These are phyloP conservation scores for Globisporangium lucens DNA, from an alignment of 352 stramenopile species.

Conservation along the genomic window DNA sequence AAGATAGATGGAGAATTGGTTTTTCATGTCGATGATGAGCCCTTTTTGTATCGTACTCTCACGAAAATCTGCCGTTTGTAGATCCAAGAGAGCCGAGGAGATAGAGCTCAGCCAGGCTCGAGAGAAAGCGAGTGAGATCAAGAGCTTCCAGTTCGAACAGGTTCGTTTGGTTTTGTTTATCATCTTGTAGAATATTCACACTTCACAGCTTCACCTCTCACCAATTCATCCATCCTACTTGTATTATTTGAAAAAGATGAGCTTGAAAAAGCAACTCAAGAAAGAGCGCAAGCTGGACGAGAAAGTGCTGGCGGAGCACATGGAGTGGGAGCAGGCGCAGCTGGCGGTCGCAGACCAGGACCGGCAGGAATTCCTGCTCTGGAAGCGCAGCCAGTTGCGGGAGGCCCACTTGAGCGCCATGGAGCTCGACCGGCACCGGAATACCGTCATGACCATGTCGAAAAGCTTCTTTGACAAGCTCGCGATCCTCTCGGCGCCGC, in stretches of 20 bases:
- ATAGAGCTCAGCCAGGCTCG: constrained; percentile 4
- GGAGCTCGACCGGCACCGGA: constrained; percentile 30
- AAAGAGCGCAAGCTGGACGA: constrained; percentile 29
- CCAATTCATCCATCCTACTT: background rate
- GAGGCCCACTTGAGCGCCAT: constrained; percentile 24
- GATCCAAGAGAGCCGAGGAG: constrained; percentile 12
- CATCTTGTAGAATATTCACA: background rate
- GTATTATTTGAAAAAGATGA: constrained; percentile 18
- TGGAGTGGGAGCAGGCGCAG: constrained; percentile 39
- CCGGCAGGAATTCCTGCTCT: constrained; percentile 4
- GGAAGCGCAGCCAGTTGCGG: constrained; percentile 18
- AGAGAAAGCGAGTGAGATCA: constrained; percentile 13
- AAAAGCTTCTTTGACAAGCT: constrained; percentile 50
- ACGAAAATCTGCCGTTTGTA: background rate
- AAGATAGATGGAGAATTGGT: background rate
- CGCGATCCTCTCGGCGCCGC: constrained; percentile 24
- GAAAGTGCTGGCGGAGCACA: constrained; percentile 24
- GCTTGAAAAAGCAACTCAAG: constrained; percentile 17
- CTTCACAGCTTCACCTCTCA: background rate
- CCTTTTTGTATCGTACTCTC: background rate
- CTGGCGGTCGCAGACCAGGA: constrained; percentile 19
- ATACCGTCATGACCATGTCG: constrained; percentile 24
- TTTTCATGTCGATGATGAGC: background rate
- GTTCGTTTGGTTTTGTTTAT: background rate
- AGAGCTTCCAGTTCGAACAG: constrained; percentile 21